phyloP scores from a whole-genome alignment of 805 yeast species.

The Candida piceae region DNA sequence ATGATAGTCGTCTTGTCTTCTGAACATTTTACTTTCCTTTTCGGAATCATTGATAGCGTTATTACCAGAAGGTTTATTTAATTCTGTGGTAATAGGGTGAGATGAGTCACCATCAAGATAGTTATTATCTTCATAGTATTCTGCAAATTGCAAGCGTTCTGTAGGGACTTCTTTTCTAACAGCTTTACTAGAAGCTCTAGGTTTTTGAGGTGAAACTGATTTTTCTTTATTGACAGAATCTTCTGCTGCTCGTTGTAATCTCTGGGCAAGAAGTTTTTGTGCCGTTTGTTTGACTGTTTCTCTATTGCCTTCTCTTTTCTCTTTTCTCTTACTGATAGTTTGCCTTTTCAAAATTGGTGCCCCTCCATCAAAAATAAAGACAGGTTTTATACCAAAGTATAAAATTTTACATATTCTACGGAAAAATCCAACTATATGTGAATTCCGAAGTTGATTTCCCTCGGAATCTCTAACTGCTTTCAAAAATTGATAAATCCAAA shows the following conservation, averaged over 20 bases:
- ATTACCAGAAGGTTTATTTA: slow-evolving; percentile 2
- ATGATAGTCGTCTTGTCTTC: slow-evolving; percentile 76
- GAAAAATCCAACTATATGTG: slow-evolving; percentile 95
- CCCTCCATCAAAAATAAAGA: slow-evolving; percentile 94
- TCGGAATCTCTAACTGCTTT: slow-evolving; percentile 88
- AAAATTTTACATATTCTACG: slow-evolving; percentile 86
- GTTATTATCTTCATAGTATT: slow-evolving; percentile 34
- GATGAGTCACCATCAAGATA: slow-evolving; percentile 12
- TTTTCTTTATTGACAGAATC: too few species aligned
- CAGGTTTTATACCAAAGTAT: slow-evolving; percentile 81
- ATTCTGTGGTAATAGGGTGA: slow-evolving; percentile 5
- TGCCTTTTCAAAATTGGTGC: slow-evolving; percentile 79
- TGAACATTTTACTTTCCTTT: slow-evolving; percentile 31
- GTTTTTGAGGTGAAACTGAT: background rate
- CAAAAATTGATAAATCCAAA: slow-evolving; percentile 95
- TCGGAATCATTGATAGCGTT: slow-evolving; percentile 7
- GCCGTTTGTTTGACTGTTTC: slow-evolving; percentile 75
- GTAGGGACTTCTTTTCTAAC: slow-evolving; percentile 12
- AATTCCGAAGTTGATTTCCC: slow-evolving; percentile 69
- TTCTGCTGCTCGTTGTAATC: slow-evolving; percentile 57
- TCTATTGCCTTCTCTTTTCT: slow-evolving; percentile 66
- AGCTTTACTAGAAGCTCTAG: slow-evolving; percentile 4
- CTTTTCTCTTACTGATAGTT: slow-evolving; percentile 70
- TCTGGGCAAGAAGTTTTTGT: slow-evolving; percentile 70
- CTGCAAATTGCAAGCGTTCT: slow-evolving; percentile 27